Base-by-base conservation (phyloP, 2,329 filamentous ascomycete genomes). In the Rosellinia necatrix region DNA sequence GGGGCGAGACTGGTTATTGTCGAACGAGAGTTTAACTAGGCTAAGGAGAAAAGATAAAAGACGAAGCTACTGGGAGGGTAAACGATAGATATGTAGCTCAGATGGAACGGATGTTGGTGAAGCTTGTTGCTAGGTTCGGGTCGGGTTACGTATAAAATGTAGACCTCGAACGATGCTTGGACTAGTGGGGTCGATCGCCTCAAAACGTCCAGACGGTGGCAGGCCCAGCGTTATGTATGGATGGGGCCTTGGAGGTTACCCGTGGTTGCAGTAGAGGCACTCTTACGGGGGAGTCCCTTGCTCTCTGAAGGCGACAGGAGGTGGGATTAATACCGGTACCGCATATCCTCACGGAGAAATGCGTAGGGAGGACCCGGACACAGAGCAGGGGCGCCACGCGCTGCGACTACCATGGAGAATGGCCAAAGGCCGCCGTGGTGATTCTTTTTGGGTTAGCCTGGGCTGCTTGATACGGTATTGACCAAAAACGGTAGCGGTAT, bases 271-370 rank as follows among this genome's bases (percentile, higher is more conserved):
- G 72, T 69, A 71, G 75, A 71, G 69, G 69, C 71, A 65, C 65
- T 67, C 63, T 66, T 68, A 68, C 68, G 64, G 69, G 70, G 70
- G 41, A 67, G 68, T 67, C 72, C 74, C 74, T 67, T 76, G 72
- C 61, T 68, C 69, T 25, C 68, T 70, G 69, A 69, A 71, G 74
- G 72, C 71, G 74, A 74, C 71, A 76, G 58, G 72, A 78, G 71
- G 73, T 75, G 72, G 74, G 73, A 75, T 76, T 73, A 77, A 76
- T 76, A 77, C 74, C 74, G 72, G 72, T 74, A 74, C 70, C 66
- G 67, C 69, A 67, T 71, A 69, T 70, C 70, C 68, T 72, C 68
- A 70, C 74, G 76, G 76, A 78, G 74, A 75, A 75, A 76, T 75
- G 71, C 72, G 75, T 72, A 76, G 71, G 72, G 71, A 74, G 74